Percentiles rank a stretch among this genome's conserved stretches.
These are phyloP conservation scores for Rhizophora apiculata DNA, from an alignment of 345 rosid genomes.

Conservation along the genomic window DNA sequence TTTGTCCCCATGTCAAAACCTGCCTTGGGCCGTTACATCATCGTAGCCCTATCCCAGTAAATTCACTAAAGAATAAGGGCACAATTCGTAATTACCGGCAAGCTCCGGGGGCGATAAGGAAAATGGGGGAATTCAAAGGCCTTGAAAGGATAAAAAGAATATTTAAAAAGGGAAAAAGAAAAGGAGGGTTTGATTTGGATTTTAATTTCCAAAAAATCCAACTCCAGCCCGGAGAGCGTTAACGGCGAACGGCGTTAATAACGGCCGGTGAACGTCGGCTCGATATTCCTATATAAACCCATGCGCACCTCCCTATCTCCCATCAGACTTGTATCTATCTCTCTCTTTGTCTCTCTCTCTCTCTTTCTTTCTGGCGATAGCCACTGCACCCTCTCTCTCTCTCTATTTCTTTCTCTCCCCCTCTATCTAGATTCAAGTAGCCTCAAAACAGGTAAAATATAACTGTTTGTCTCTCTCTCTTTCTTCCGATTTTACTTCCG, in stretches of 20 bases:
- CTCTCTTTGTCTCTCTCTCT: neutral
- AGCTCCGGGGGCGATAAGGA: neutral
- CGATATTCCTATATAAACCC: constrained; percentile 55
- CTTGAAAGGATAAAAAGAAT: constrained; percentile 5
- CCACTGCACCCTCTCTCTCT: constrained; percentile 5
- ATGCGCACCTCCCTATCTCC: constrained; percentile 7
- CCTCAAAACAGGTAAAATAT: constrained; percentile 33
- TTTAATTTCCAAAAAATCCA: no score
- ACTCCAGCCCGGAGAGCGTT: neutral
- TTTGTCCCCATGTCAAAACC: neutral
- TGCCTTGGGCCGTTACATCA: no score
- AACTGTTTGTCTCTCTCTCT: neutral
- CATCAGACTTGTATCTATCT: constrained; percentile 14
- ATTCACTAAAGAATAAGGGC: neutral
- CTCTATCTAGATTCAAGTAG: constrained; percentile 14
- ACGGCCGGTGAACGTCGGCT: constrained; percentile 35
- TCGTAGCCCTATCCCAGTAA: neutral
- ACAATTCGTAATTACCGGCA: neutral
- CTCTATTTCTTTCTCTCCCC: neutral
- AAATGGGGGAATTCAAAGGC: neutral
- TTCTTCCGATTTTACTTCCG: constrained; percentile 3
- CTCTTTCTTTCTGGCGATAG: neutral
- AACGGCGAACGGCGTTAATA: constrained; percentile 35
- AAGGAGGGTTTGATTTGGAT: neutral
- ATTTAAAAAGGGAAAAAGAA: neutral